Evolutionary conservation across 1,284 basidiomycete species (phyloP), one percentile per base, ranked within the genome.

Genomic region (Amylostereum chailletii): DNA sequence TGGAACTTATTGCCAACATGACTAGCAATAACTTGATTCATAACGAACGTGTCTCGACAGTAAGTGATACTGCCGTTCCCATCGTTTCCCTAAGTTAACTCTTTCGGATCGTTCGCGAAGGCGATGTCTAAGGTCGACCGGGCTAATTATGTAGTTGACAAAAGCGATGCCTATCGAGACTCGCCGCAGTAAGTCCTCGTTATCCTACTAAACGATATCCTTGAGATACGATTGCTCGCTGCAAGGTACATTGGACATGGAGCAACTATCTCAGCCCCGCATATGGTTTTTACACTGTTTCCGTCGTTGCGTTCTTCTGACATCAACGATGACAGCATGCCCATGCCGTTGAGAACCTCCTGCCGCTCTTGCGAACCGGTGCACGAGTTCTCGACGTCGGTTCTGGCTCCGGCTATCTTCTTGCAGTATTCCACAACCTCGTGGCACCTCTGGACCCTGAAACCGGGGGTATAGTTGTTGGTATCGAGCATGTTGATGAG

Each of bases 191-290:
- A 51, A 57, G 70, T 50, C 33, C 31, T 37, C 34, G 11, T 43
- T 57, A 63, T 58, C 60, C 68, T 68, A 48, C 46, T 48, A 41
- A 38, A 30, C 46, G 19, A 19, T 19, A 19, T 34, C 38, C 39
- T 31, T 42, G 31, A 39, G 19, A 29, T 34, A 11, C 34, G 5
- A 29, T 33, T 44, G 47, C 26, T 39, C 34, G 26, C 46, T 8
- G 47, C 41, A 58, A 90, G 86, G 62, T 58, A 74, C 6, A 94
- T 91, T 48, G 86, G 86, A 2, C 75, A 85, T 56, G 83, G 79
- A 9, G 92, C 91, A 26, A 95, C 92, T 0, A 94, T 94, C 54
- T 88, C 85, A 44, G 93, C 92, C 0, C 92, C 92, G 2, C 92
- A 94, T 63, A 94, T 93, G 90, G 86, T 85, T 39, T 41, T 51